Evolutionary conservation across 805 yeast species (phyloP).

Genomic region (Schizosaccharomyces lindneri): DNA sequence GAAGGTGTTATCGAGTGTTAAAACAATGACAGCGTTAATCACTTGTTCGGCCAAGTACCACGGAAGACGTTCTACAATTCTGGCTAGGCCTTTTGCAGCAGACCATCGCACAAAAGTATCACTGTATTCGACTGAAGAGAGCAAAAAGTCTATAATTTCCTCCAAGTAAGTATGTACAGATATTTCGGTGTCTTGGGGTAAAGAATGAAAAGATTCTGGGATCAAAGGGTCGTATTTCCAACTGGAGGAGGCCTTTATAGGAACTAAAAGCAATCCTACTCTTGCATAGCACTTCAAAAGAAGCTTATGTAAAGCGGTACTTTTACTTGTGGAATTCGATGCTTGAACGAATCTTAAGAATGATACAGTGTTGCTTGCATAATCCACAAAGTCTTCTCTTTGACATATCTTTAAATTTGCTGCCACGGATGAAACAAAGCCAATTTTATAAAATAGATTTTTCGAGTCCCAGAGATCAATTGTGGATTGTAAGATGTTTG

Average conservation of each 20-base stretch:
- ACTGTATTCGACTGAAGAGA: constrained; percentile 20
- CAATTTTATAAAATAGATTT: neutral
- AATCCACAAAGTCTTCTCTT: neutral
- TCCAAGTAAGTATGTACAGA: constrained; percentile 21
- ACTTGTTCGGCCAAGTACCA: constrained; percentile 13
- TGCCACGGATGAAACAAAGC: neutral
- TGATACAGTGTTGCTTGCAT: neutral
- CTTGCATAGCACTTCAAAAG: neutral
- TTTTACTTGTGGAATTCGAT: neutral
- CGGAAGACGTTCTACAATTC: constrained; percentile 17
- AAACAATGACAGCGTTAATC: constrained; percentile 12
- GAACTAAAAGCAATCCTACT: neutral
- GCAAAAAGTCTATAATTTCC: constrained; percentile 23
- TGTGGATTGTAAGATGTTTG: neutral
- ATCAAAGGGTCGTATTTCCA: neutral
- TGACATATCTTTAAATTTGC: neutral
- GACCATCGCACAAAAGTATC: constrained; percentile 38
- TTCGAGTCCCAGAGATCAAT: neutral
- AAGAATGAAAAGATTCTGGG: neutral
- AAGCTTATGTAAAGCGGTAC: neutral
- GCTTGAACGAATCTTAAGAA: neutral
- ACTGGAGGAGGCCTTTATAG: neutral
- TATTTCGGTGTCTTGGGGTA: neutral
- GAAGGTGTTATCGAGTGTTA: constrained; percentile 8
- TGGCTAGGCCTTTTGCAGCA: constrained; percentile 40